These are phyloP conservation scores for Sarocladium strictum DNA, from an alignment of 2,329 filamentous ascomycete genomes.

Conservation along the genomic window DNA sequence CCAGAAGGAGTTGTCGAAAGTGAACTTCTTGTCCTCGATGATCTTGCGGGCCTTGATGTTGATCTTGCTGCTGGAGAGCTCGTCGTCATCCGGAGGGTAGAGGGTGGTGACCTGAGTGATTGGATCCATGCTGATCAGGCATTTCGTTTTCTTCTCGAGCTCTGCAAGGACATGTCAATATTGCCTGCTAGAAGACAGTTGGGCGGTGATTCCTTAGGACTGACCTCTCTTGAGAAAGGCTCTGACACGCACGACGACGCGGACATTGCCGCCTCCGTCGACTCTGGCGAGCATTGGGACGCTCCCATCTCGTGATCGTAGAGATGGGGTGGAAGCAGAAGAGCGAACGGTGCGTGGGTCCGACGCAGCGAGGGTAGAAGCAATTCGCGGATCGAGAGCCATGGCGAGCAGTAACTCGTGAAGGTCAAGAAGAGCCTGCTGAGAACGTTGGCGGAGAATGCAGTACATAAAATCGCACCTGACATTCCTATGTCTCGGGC, in stretches of 20 bases:
- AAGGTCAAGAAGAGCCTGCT: slow-evolving; percentile 32
- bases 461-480: slow-evolving; percentile 26
- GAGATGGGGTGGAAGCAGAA: slow-evolving; percentile 71
- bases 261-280: slow-evolving; percentile 68
- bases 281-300: slow-evolving; percentile 49
- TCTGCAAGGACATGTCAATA: slow-evolving; percentile 47
- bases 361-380: slow-evolving; percentile 25
- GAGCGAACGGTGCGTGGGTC: slow-evolving; percentile 43
- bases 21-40: slow-evolving; percentile 83
- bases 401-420: slow-evolving; percentile 34
- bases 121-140: slow-evolving; percentile 89
- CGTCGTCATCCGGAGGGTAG: slow-evolving; percentile 56
- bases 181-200: not conserved
- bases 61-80: slow-evolving; percentile 47
- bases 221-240: slow-evolving; percentile 74
- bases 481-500: not conserved
- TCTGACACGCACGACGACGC: slow-evolving; percentile 75
- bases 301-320: slow-evolving; percentile 67
- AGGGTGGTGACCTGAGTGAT: slow-evolving; percentile 79
- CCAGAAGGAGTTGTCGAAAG: slow-evolving; percentile 98
- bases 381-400: slow-evolving; percentile 37
- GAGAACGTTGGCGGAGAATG: slow-evolving; percentile 34
- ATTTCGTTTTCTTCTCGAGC: slow-evolving; percentile 71
- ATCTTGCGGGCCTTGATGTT: slow-evolving; percentile 59
- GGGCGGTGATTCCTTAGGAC: slow-evolving; percentile 16